These are phyloP conservation scores for Nicotiana paniculata DNA, from an alignment of 257 asterid species.

Conservation along the genomic window DNA sequence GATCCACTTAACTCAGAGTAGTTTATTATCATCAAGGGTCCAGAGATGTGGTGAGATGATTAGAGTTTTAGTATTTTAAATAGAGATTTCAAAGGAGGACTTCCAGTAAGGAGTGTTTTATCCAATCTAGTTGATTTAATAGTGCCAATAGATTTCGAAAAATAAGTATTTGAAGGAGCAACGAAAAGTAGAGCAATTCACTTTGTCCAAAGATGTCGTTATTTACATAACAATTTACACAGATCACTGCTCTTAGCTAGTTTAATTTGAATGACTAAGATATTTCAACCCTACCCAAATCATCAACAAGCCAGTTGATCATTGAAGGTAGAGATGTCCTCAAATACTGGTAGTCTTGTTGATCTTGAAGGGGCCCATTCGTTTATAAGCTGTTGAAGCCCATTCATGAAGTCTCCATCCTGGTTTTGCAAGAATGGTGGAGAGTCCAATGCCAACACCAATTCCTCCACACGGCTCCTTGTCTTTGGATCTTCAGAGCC, in stretches of 20 bases:
- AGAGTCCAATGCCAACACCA: conserved; percentile 32
- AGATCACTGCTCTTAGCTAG: background rate
- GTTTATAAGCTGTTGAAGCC: conserved; percentile 43
- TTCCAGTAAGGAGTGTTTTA: too few relatives aligned
- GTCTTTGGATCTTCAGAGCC: conserved; percentile 60
- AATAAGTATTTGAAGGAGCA: too few relatives aligned
- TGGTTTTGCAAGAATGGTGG: conserved; percentile 3
- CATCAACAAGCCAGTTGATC: conserved; percentile 75
- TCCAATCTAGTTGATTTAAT: too few relatives aligned
- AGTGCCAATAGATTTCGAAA: too few relatives aligned
- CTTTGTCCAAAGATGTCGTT: background rate
- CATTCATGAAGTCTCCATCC: conserved; percentile 53
- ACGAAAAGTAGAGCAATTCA: background rate
- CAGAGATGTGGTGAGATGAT: too few relatives aligned
- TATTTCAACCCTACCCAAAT: too few relatives aligned
- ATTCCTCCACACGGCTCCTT: conserved; percentile 47
- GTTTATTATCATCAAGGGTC: too few relatives aligned
- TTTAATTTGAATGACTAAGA: background rate
- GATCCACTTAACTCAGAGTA: too few relatives aligned
- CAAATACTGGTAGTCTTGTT: conserved; percentile 76
- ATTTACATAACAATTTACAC: background rate
- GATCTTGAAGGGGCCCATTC: conserved; percentile 63
- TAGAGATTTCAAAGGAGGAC: too few relatives aligned
- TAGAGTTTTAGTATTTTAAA: too few relatives aligned
- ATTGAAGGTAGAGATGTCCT: conserved; percentile 65